phyloP scores from a whole-genome alignment of 2,329 filamentous ascomycete genomes.

The Berkeleyomyces rouxiae region DNA sequence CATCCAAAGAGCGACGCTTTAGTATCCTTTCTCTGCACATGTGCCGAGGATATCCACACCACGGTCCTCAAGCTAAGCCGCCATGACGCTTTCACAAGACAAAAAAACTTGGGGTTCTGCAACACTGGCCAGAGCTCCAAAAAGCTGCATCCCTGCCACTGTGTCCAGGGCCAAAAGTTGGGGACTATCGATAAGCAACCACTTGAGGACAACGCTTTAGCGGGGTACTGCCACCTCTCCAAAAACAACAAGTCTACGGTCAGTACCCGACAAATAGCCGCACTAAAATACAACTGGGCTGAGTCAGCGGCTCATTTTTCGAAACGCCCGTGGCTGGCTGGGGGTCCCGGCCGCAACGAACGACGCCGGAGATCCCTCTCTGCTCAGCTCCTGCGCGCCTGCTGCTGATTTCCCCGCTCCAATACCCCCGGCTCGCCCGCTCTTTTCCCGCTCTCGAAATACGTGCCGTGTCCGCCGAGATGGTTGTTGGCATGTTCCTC shows the following conservation, averaged over 20 bases:
- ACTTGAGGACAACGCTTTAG: neutral
- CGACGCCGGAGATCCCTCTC: neutral
- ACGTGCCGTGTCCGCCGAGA: neutral
- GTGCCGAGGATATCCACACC: conserved; percentile 18
- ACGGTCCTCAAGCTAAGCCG: neutral
- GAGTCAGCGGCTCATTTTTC: neutral
- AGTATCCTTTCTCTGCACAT: neutral
- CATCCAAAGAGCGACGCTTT: neutral
- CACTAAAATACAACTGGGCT: neutral
- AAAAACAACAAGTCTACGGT: neutral
- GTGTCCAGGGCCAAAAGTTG: neutral
- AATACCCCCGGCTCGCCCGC: neutral
- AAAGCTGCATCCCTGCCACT: neutral
- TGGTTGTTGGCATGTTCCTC: conserved; percentile 11
- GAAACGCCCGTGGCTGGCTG: neutral
- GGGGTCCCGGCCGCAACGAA: neutral
- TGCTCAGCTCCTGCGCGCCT: neutral
- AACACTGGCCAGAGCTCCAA: neutral
- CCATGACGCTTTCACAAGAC: neutral
- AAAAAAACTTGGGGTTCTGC: conserved; percentile 2
- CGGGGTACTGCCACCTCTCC: neutral
- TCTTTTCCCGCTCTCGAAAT: neutral
- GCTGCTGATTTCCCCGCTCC: neutral
- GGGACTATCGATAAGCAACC: neutral
- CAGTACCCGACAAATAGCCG: neutral